phyloP scores from a whole-genome alignment of 1,284 basidiomycete genomes.

The Cryptococcus sp. region DNA sequence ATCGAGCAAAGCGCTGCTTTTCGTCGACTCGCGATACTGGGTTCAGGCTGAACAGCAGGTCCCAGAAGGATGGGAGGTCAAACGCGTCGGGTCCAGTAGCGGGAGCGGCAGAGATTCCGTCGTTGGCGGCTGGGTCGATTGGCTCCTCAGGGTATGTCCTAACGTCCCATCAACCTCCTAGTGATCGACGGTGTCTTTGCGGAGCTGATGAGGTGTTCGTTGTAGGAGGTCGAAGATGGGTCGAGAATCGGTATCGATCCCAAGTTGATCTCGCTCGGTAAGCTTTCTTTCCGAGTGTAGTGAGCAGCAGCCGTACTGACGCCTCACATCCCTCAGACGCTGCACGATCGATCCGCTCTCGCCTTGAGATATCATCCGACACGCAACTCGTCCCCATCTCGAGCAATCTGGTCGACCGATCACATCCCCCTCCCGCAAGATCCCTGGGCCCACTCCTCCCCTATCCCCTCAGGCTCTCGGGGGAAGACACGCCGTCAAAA shows the following conservation, averaged over 20 bases:
- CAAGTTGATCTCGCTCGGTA: constrained; percentile 72
- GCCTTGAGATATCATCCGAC: constrained; percentile 57
- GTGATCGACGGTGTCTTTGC: not conserved
- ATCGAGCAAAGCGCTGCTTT: constrained; percentile 60
- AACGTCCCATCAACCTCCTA: not conserved
- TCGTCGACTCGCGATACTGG: constrained; percentile 90
- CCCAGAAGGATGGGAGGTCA: constrained; percentile 74
- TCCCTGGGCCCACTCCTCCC: constrained; percentile 70
- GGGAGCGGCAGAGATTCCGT: constrained; percentile 45
- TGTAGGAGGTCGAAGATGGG: constrained; percentile 60
- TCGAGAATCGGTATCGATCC: constrained; percentile 82
- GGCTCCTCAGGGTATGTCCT: constrained; percentile 61
- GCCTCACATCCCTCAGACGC: constrained; percentile 12
- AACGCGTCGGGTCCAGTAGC: constrained; percentile 65
- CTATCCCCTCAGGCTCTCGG: constrained; percentile 74
- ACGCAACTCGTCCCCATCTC: constrained; percentile 62
- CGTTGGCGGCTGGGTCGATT: constrained; percentile 76
- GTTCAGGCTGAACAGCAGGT: constrained; percentile 76
- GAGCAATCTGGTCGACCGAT: constrained; percentile 79
- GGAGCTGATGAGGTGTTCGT: constrained; percentile 3
- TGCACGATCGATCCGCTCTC: constrained; percentile 25
- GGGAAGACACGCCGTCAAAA: constrained; percentile 53
- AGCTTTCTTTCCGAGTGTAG: constrained; percentile 8
- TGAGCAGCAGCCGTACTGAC: not conserved
- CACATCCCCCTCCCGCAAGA: constrained; percentile 72